Conservation (phyloP, 2,329 filamentous ascomycete species). For the Trichoderma afroharzianum region DNA sequence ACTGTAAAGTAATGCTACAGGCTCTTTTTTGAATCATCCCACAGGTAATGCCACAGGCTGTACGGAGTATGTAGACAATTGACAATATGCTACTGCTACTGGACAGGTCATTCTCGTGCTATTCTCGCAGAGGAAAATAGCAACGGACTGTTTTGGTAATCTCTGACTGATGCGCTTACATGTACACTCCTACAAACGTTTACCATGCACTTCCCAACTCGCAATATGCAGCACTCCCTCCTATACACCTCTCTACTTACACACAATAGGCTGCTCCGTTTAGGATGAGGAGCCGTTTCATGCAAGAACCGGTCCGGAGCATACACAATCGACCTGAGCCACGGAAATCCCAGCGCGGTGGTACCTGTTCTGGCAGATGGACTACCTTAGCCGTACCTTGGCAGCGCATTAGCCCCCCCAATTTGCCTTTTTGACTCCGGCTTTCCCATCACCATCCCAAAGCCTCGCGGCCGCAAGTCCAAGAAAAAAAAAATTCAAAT, state of each 20-base stretch:
- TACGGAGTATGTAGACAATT: not conserved
- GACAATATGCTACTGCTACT: not conserved
- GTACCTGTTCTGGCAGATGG: not conserved
- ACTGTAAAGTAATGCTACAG: not conserved
- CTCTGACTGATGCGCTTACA: not conserved
- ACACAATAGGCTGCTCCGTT: slow-evolving; percentile 5
- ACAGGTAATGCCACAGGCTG: not conserved
- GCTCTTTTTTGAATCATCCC: not conserved
- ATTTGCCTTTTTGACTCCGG: not conserved
- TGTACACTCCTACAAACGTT: not conserved
- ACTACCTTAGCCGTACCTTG: not conserved
- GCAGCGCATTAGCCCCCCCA: not conserved
- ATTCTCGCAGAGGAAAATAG: not conserved
- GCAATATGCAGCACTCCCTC: not conserved
- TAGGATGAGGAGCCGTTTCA: not conserved
- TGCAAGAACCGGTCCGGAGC: not conserved
- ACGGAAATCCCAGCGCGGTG: not conserved
- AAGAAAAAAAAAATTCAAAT: not conserved
- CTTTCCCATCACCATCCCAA: not conserved
- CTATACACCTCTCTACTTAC: not conserved
- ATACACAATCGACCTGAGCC: not conserved
- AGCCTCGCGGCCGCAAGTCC: not conserved
- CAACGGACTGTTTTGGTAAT: not conserved
- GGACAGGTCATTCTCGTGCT: not conserved
- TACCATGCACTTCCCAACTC: not conserved